Conservation (phyloP, 2,329 filamentous ascomycete species). For the Sporothrix protearum region DNA sequence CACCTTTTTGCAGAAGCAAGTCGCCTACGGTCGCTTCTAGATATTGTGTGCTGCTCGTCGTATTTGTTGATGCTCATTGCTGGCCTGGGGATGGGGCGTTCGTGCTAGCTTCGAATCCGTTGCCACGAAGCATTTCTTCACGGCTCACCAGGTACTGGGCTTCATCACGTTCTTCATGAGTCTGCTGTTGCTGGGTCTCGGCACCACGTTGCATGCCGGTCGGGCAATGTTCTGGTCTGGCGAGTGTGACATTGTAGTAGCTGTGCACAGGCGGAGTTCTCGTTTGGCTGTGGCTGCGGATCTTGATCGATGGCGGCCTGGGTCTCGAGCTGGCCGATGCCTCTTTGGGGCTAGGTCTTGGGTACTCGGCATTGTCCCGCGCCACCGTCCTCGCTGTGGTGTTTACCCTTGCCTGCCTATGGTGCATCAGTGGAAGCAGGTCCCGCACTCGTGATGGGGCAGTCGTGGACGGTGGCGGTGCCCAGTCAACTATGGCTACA, state of each 20-base stretch:
- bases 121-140: conserved; percentile 28
- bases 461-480: neutral
- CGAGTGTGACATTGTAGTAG: conserved; percentile 23
- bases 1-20: conserved; percentile 29
- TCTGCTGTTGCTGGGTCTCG: conserved; percentile 28
- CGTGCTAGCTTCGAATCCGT: conserved; percentile 28
- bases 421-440: neutral
- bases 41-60: conserved; percentile 25
- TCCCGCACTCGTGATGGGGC: neutral
- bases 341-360: conserved; percentile 1
- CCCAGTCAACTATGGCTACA: neutral
- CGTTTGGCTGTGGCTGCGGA: conserved; percentile 30
- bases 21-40: conserved; percentile 29
- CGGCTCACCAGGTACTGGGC: conserved; percentile 31
- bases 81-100: conserved; percentile 30
- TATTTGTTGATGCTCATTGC: conserved; percentile 30
- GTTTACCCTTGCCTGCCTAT: neutral
- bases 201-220: conserved; percentile 25
- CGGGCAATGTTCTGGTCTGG: conserved; percentile 26
- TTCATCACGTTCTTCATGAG: conserved; percentile 29
- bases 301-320: conserved; percentile 32
- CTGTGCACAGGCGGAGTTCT: conserved; percentile 29
- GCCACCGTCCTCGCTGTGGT: neutral
- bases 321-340: conserved; percentile 7
- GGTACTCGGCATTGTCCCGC: neutral